Evolutionary conservation across 1,284 basidiomycete genomes (phyloP).

Genomic region (Clitocybe nebularis): DNA sequence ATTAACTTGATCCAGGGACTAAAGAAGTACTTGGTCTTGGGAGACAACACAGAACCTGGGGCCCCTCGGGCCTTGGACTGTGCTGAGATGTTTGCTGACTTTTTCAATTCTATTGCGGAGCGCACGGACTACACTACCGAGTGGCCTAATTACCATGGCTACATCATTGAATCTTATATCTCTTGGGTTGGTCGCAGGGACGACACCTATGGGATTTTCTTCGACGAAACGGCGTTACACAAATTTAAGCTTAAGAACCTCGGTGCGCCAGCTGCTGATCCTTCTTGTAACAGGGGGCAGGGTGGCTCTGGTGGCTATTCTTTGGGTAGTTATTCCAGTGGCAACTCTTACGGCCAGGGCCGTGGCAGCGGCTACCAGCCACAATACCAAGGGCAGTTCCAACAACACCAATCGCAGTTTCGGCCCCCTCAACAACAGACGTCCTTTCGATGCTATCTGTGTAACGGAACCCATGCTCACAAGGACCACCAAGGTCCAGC

Average conservation of each 20-base stretch:
- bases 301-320: no score
- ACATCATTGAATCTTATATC: neutral
- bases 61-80: neutral
- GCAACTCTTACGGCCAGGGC: no score
- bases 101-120: constrained; percentile 1
- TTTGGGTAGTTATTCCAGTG: no score
- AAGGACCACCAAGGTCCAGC: no score
- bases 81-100: neutral
- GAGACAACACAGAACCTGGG: neutral
- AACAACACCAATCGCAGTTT: no score
- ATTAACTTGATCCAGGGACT: neutral
- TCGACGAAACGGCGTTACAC: neutral
- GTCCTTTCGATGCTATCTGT: no score
- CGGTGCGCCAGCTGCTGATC: no score
- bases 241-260: constrained; percentile 1
- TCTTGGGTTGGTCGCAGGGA: constrained; percentile 2
- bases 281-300: no score
- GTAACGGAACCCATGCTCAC: no score
- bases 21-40: neutral
- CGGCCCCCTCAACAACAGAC: no score
- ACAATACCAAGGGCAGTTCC: no score
- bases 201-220: neutral
- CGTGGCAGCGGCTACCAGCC: no score
- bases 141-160: constrained; percentile 1
- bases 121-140: neutral